phyloP scores from a whole-genome alignment of 2,329 filamentous ascomycete genomes.

The Ilyonectria mors-panacis region DNA sequence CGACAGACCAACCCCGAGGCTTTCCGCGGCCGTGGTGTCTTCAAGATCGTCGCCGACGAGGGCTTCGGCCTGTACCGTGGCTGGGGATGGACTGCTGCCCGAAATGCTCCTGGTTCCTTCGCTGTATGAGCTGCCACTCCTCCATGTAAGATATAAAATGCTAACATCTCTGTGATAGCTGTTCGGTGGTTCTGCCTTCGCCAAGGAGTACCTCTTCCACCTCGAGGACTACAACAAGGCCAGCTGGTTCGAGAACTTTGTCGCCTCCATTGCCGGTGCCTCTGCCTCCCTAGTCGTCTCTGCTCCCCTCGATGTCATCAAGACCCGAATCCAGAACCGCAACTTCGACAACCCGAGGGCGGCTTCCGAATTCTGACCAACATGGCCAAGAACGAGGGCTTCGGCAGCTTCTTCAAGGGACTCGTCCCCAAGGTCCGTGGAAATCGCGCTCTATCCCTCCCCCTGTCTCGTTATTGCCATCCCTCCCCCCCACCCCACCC shows the following conservation, averaged over 20 bases:
- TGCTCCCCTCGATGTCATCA: slow-evolving; percentile 97
- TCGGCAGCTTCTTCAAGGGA: slow-evolving; percentile 95
- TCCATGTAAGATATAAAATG: slow-evolving; percentile 8
- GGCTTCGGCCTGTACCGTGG: slow-evolving; percentile 96
- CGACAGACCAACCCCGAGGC: slow-evolving; percentile 99
- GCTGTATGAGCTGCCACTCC: slow-evolving; percentile 74
- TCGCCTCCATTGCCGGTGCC: slow-evolving; percentile 95
- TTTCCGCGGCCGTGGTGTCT: slow-evolving; percentile 92
- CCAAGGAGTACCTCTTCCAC: slow-evolving; percentile 95
- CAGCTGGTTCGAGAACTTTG: slow-evolving; percentile 95
- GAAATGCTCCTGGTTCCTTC: slow-evolving; percentile 97
- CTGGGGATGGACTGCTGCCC: slow-evolving; percentile 96
- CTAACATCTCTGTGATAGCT: slow-evolving; percentile 69
- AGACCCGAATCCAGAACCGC: slow-evolving; percentile 97
- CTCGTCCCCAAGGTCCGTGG: slow-evolving; percentile 84
- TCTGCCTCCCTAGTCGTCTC: slow-evolving; percentile 96
- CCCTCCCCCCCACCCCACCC: slow-evolving; percentile 29
- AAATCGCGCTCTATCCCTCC: not conserved
- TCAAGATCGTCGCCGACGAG: slow-evolving; percentile 93
- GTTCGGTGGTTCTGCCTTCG: slow-evolving; percentile 96
- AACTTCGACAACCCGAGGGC: slow-evolving; percentile 98
- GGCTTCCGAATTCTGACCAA: slow-evolving; percentile 92
- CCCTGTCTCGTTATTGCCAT: slow-evolving; percentile 15
- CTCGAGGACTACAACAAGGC: slow-evolving; percentile 97
- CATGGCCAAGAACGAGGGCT: slow-evolving; percentile 93